Conservation (phyloP, 805 yeast species). For the Lipomyces yamanashiensis region DNA sequence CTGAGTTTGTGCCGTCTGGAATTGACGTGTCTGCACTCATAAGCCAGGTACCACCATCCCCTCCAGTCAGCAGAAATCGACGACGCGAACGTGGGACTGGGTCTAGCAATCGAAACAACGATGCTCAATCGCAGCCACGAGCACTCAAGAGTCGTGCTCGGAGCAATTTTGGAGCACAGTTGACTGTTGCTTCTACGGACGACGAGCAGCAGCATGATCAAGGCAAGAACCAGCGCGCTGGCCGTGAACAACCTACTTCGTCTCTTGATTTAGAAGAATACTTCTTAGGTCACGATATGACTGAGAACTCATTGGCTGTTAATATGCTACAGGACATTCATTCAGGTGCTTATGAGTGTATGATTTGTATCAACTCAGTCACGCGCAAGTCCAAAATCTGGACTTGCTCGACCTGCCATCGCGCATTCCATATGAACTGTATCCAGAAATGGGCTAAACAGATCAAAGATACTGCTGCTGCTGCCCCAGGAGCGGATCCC, state of each 20-base stretch:
- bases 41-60: background rate
- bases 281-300: slow-evolving; percentile 18
- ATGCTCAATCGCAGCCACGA: background rate
- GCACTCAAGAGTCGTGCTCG: slow-evolving; percentile 8
- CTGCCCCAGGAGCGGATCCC: slow-evolving; percentile 14
- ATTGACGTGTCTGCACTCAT: background rate
- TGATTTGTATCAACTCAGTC: slow-evolving; percentile 86
- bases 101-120: background rate
- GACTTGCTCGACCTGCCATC: slow-evolving; percentile 76
- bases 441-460: slow-evolving; percentile 83
- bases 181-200: slow-evolving; percentile 2
- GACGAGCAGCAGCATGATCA: slow-evolving; percentile 9
- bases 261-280: slow-evolving; percentile 26
- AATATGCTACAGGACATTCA: slow-evolving; percentile 29
- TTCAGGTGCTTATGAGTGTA: slow-evolving; percentile 58
- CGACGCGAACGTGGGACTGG: slow-evolving; percentile 10
- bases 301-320: slow-evolving; percentile 21
- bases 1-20: slow-evolving; percentile 7
- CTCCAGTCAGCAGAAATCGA: background rate
- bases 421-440: slow-evolving; percentile 87
- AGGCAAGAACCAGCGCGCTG: background rate
- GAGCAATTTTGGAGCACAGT: slow-evolving; percentile 18
- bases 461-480: slow-evolving; percentile 51
- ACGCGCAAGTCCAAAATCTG: slow-evolving; percentile 69
- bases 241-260: background rate